Evolutionary conservation across 352 stramenopile species (phyloP).

Genomic region (Phytophthora tubulina): DNA sequence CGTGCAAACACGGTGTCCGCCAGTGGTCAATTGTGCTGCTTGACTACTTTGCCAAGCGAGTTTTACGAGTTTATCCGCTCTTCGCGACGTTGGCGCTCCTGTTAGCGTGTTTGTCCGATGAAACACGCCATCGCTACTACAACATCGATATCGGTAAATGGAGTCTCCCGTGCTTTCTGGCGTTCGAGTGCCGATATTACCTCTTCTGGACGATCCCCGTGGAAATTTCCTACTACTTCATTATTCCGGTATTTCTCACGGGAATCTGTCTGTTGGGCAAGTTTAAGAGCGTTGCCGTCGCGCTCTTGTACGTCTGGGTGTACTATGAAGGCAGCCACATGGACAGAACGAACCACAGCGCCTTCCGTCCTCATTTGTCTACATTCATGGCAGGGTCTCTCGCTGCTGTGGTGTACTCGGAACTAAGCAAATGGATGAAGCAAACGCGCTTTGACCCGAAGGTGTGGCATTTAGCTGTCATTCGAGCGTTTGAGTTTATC

Average conservation of each 20-base stretch:
- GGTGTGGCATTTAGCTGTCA: neutral
- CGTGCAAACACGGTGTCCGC: neutral
- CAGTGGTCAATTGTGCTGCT: conserved; percentile 1
- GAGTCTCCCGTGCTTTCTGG: conserved; percentile 4
- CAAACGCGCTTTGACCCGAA: neutral
- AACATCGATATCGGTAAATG: conserved; percentile 14
- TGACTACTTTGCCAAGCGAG: conserved; percentile 17
- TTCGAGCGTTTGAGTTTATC: neutral
- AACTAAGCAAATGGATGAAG: conserved; percentile 15
- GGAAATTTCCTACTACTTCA: conserved; percentile 53
- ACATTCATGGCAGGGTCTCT: conserved; percentile 22
- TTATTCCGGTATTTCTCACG: conserved; percentile 43
- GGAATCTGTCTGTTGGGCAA: conserved; percentile 1
- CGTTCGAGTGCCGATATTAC: conserved; percentile 33
- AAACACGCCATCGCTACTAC: conserved; percentile 15
- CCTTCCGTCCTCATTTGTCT: conserved; percentile 12
- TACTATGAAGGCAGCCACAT: conserved; percentile 17
- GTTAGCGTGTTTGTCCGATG: conserved; percentile 8
- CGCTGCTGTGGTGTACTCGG: conserved; percentile 5
- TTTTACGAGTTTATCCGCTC: conserved; percentile 19
- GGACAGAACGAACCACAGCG: neutral
- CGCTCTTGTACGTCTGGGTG: conserved; percentile 20
- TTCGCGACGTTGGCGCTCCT: conserved; percentile 6
- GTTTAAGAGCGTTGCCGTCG: conserved; percentile 11
- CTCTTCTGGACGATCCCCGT: conserved; percentile 61